These are phyloP conservation scores for Schizosaccharomyces versatilis DNA, from an alignment of 1,139 yeast genomes.

Conservation along the genomic window DNA sequence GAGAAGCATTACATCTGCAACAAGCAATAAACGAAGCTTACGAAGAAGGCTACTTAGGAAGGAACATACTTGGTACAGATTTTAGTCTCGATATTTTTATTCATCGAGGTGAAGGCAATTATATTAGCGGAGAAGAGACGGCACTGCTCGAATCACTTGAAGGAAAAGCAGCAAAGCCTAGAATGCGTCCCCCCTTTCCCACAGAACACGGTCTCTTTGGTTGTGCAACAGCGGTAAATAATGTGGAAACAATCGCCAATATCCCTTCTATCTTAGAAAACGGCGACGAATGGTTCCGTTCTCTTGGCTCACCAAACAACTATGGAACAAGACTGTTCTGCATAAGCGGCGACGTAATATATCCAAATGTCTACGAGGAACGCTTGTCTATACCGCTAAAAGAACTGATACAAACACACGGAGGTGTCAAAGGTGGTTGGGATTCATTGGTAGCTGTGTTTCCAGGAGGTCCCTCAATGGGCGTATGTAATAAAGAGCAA, in stretches of 20 bases:
- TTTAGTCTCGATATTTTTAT: slow-evolving; percentile 59
- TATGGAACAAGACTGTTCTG: slow-evolving; percentile 63
- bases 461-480: slow-evolving; percentile 80
- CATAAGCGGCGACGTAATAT: slow-evolving; percentile 73
- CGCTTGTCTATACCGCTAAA: slow-evolving; percentile 74
- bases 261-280: slow-evolving; percentile 74
- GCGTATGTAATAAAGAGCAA: slow-evolving; percentile 43
- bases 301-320: slow-evolving; percentile 68
- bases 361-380: slow-evolving; percentile 80
- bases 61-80: slow-evolving; percentile 70
- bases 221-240: slow-evolving; percentile 73
- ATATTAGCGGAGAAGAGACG: slow-evolving; percentile 79
- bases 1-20: slow-evolving; percentile 52
- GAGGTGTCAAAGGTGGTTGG: slow-evolving; percentile 82
- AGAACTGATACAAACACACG: slow-evolving; percentile 66
- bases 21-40: slow-evolving; percentile 71
- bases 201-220: slow-evolving; percentile 83
- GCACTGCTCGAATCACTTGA: slow-evolving; percentile 69
- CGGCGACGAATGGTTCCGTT: slow-evolving; percentile 69
- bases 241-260: slow-evolving; percentile 73
- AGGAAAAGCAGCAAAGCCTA: slow-evolving; percentile 82
- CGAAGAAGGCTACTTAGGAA: slow-evolving; percentile 55
- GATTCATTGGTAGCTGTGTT: slow-evolving; percentile 65
- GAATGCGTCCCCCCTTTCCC: slow-evolving; percentile 84
- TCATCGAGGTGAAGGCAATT: slow-evolving; percentile 84